Base-by-base conservation (phyloP, 371 early-diverging fungal genomes). In the Amoeboaphelidium occidentale region DNA sequence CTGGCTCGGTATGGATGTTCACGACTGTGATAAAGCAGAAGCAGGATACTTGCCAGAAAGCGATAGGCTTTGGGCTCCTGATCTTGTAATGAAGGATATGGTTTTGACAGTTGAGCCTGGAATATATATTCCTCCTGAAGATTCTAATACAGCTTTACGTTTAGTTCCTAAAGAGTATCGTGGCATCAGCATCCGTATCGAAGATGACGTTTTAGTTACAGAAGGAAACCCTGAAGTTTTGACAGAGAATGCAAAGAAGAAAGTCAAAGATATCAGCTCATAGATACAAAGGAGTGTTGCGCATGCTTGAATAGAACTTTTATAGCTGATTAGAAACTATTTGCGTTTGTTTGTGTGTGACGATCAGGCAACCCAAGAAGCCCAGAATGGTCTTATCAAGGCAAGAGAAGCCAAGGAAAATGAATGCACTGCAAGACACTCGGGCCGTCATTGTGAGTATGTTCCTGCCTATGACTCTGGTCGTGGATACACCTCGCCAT, bases 141-240 rank as follows among this genome's bases (percentile, higher is more conserved):
- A 67, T 48, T 67, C 64, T 25, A 89, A 73, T 6, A 20, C 20
- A 20, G 21, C 22, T 44, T 44, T 4, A 17, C 14, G 20, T 4
- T 6, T 44, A 23, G 22, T 48, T 58, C 90, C 92, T 1, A 64
- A 67, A 46, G 64, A 76, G 54, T 89, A 77, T 56, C 84, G 82
- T 41, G 87, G 87, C 1, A 83, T 85, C 50, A 92, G 89, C 14
- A 81, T 96, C 27, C 78, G 97, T 43, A 91, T 96, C 44, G 97
- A 96, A 58, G 97, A 96, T 57, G 81, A 92, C 60, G 73, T 93
- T 1, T 73, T 77, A 4, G 71, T 96, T 17, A 61, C 60, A 12
- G 49, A 51, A 42, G 43, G 46, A 48, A 74, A 75, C 2, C 78
- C 81, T 2, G 63, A 70, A 27, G 73, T 84, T 0, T 65, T 89